A percentile compares a stretch with the other conserved stretches of the same genome.
Conservation (phyloP, 2,329 filamentous ascomycete species). For the Scedosporium dehoogii region DNA sequence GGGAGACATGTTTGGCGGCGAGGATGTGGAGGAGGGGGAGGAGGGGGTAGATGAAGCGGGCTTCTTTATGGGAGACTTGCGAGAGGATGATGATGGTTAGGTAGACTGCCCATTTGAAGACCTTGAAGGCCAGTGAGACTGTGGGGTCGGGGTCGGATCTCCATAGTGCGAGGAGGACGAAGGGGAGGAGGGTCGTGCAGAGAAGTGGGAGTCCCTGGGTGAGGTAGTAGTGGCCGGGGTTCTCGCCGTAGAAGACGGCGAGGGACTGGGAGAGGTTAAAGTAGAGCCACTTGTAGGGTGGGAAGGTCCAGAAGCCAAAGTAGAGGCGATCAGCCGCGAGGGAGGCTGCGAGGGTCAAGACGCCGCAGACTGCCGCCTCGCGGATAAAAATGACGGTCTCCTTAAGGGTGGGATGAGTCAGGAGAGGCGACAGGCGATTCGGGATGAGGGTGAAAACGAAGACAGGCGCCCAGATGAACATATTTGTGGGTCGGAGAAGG, state of each 20-base stretch:
- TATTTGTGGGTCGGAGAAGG: constrained; percentile 80
- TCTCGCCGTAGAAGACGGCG: constrained; percentile 85
- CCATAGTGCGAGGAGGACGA: constrained; percentile 57
- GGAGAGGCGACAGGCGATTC: constrained; percentile 13
- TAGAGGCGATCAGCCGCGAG: constrained; percentile 63
- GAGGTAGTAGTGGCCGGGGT: constrained; percentile 87
- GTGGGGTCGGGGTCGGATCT: constrained; percentile 14
- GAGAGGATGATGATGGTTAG: constrained; percentile 57
- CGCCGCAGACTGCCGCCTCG: constrained; percentile 56
- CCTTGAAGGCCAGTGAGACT: constrained; percentile 23
- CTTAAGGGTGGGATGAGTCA: constrained; percentile 25
- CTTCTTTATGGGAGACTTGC: constrained; percentile 86
- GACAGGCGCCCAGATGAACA: constrained; percentile 72
- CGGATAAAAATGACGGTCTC: constrained; percentile 43
- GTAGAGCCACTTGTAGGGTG: constrained; percentile 75
- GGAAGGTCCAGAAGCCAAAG: constrained; percentile 81
- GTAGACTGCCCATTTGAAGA: constrained; percentile 46
- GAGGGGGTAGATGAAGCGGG: constrained; percentile 91
- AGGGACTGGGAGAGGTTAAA: constrained; percentile 86
- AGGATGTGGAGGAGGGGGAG: constrained; percentile 79
- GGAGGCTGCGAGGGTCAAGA: constrained; percentile 52
- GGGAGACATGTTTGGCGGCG: constrained; percentile 54
- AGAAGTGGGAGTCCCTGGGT: constrained; percentile 83
- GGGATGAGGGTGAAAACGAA: constrained; percentile 35
- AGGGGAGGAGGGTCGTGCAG: constrained; percentile 74